phyloP scores from a whole-genome alignment of 352 stramenopile species.

The Phytophthora colocasiae region DNA sequence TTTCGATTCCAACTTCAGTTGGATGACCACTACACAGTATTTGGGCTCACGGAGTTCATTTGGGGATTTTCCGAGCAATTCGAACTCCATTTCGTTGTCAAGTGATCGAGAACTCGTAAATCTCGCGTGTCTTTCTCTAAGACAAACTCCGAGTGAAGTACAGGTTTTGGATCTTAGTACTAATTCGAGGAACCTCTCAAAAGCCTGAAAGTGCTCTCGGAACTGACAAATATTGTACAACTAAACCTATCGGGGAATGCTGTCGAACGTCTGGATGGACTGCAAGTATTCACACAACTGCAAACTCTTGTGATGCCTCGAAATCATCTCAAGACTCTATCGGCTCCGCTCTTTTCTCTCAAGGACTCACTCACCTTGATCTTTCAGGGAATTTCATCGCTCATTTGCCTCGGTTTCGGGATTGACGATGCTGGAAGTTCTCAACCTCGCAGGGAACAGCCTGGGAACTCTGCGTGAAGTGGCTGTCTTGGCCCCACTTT shows the following conservation, averaged over 20 bases:
- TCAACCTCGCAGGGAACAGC: slow-evolving; percentile 81
- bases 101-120: slow-evolving; percentile 53
- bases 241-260: slow-evolving; percentile 76
- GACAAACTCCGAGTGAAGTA: slow-evolving; percentile 34
- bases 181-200: slow-evolving; percentile 64
- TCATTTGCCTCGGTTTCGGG: slow-evolving; percentile 66
- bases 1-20: slow-evolving; percentile 25
- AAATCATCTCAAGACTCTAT: slow-evolving; percentile 79
- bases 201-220: slow-evolving; percentile 52
- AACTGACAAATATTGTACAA: slow-evolving; percentile 56
- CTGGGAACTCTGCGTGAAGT: slow-evolving; percentile 74
- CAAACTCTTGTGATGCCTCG: slow-evolving; percentile 57
- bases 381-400: slow-evolving; percentile 85
- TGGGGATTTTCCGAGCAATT: slow-evolving; percentile 35
- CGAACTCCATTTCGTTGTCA: slow-evolving; percentile 19
- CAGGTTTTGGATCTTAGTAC: slow-evolving; percentile 57
- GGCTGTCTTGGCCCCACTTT: slow-evolving; percentile 58
- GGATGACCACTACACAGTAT: slow-evolving; percentile 13
- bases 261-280: slow-evolving; percentile 57
- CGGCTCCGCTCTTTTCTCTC: slow-evolving; percentile 52
- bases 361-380: slow-evolving; percentile 57
- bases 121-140: slow-evolving; percentile 35
- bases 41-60: slow-evolving; percentile 35
- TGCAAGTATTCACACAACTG: slow-evolving; percentile 61
- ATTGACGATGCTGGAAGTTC: slow-evolving; percentile 59